Evolutionary conservation across 1,139 yeast species (phyloP).

Genomic region (Hansenula sp.): DNA sequence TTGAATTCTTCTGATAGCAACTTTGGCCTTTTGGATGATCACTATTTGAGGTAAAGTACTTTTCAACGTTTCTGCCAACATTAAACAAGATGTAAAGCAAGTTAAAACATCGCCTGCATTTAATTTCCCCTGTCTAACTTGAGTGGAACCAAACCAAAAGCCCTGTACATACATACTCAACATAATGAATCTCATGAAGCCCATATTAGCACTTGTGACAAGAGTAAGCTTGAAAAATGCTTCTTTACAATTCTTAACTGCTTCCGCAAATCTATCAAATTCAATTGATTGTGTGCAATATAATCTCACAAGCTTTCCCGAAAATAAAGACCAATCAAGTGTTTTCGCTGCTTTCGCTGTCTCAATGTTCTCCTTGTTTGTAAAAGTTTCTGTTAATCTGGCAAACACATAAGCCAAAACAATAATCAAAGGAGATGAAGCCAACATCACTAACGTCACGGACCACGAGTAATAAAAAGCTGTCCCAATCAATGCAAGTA

Average conservation of each 20-base stretch:
- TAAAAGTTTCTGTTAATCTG: constrained; percentile 41
- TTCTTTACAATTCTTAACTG: constrained; percentile 40
- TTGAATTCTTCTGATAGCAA: constrained; percentile 45
- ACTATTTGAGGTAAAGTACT: constrained; percentile 50
- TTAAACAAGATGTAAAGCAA: constrained; percentile 76
- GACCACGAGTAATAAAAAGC: constrained; percentile 83
- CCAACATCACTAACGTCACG: constrained; percentile 69
- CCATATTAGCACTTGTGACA: constrained; percentile 53
- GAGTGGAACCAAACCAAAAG: constrained; percentile 79
- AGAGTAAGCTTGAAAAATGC: constrained; percentile 46
- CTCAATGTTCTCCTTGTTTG: constrained; percentile 53
- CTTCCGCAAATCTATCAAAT: constrained; percentile 34
- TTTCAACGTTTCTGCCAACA: constrained; percentile 58
- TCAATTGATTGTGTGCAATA: constrained; percentile 60
- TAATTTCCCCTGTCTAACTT: constrained; percentile 49
- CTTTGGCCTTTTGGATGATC: constrained; percentile 57
- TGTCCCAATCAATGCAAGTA: constrained; percentile 55
- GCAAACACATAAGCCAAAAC: constrained; percentile 50
- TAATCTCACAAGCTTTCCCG: constrained; percentile 57
- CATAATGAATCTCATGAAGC: constrained; percentile 52
- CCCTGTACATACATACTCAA: constrained; percentile 85
- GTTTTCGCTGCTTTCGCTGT: constrained; percentile 57
- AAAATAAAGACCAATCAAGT: constrained; percentile 66
- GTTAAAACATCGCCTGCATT: constrained; percentile 67
- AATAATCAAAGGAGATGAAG: constrained; percentile 66